Evolutionary conservation across 2,329 filamentous ascomycete genomes (phyloP), one percentile per base, ranked within the genome.

Genomic region (Phyllosticta citrichinensis): DNA sequence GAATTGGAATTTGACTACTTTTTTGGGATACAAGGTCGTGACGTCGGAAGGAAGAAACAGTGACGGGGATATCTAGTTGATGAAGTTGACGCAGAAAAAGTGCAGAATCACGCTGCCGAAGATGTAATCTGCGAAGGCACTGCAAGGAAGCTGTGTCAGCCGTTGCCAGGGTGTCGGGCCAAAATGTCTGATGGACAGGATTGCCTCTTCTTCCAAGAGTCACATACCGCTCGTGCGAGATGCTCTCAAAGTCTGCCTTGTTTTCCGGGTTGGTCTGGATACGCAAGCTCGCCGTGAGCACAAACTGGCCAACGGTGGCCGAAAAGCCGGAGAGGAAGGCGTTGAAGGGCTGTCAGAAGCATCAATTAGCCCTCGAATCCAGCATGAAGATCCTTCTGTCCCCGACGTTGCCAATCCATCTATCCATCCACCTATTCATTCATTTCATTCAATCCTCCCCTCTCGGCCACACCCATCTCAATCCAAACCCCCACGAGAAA

Each of bases 41-140:
- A 19, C 40, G 24, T 56, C 19, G 24, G 25, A 51, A 60, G 47
- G n/a, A 51, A 35, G 53, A 52, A 8, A n/a, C 22, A 30, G 53
- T 24, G 9, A 20, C 17, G 57, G 51, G 60, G 55, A 62, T 55
- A 59, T 67, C 80, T 81, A 99, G 83, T 99, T 99, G 80, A 99
- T 97, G 76, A 99, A 99, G 83, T 99, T 99, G 74, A 97, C 86
- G 77, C 92, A 97, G 82, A 99, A 99, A 79, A 97, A 96, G 80
- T 99, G 94, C 74, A 97, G 79, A 73, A 97, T 90, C 74, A 99
- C 75, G 75, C 92, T 97, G 73, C 93, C 94, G 68, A 97, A 90
- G 63, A 99, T 82, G 73, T 88, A 99, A 78, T 99, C 94, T 71
- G 94, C 92, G 75, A 99, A 99, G 50, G 94, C 93, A 74, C 91